Percentiles rank a stretch among this genome's conserved stretches.
phyloP scores from a whole-genome alignment of 2,329 filamentous ascomycete genomes.

The Neofusicoccum kwambonambiense region DNA sequence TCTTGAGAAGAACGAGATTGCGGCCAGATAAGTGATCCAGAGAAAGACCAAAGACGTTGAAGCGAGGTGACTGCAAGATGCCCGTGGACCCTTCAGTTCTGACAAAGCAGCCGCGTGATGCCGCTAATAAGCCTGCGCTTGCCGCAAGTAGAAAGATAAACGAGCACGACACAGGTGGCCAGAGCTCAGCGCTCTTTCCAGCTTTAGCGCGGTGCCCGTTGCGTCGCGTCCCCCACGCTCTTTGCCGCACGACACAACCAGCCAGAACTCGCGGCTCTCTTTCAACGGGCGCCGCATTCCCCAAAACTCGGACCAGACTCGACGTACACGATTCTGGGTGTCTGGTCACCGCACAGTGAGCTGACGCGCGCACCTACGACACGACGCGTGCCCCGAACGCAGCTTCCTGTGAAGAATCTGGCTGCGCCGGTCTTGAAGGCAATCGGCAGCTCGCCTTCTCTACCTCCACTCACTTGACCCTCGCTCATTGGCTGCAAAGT shows the following conservation, averaged over 20 bases:
- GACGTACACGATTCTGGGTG: background rate
- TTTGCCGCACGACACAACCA: background rate
- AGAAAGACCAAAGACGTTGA: background rate
- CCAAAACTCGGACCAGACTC: background rate
- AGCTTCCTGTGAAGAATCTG: background rate
- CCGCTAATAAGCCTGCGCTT: conserved; percentile 4
- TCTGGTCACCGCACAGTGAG: background rate
- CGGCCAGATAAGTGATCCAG: background rate
- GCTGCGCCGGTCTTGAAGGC: background rate
- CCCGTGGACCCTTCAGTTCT: background rate
- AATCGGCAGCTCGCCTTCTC: background rate
- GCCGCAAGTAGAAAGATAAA: background rate
- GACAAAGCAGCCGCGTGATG: conserved; percentile 13
- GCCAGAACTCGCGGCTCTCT: background rate
- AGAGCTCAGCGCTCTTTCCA: background rate
- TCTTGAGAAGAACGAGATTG: background rate
- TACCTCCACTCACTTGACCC: background rate
- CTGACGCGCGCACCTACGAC: background rate
- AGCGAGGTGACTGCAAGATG: background rate
- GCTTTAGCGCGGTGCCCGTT: conserved; percentile 1
- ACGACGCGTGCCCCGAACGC: background rate
- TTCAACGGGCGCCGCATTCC: background rate
- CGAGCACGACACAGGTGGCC: background rate
- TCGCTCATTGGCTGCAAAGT: background rate
- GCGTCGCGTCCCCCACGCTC: background rate